A percentile compares a stretch with the other conserved stretches of the same genome.
These are phyloP conservation scores for Silene uniflora DNA, from an alignment of 148 eudicot species.

Conservation along the genomic window DNA sequence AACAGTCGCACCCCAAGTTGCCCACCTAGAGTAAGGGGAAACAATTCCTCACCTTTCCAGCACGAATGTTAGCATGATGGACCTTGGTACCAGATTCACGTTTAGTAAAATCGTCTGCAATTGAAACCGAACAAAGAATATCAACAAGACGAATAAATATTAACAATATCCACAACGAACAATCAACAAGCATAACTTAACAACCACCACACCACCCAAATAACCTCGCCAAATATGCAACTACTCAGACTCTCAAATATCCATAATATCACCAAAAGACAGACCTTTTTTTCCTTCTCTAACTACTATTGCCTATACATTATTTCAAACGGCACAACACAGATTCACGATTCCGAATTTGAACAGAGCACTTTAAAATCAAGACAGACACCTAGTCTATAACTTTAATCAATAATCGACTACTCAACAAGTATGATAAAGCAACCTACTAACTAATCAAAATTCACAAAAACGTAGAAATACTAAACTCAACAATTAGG, in stretches of 20 bases:
- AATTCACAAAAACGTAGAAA: too few species aligned
- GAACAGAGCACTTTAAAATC: too few species aligned
- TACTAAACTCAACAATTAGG: too few species aligned
- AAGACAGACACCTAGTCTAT: background rate
- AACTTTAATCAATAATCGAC: too few species aligned
- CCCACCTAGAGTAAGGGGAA: background rate
- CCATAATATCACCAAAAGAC: background rate
- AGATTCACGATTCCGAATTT: background rate
- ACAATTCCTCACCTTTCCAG: background rate
- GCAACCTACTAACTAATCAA: too few species aligned
- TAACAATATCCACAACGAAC: background rate
- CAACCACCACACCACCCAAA: too few species aligned
- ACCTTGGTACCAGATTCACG: constrained; percentile 5
- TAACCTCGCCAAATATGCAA: background rate
- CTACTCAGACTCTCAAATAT: background rate
- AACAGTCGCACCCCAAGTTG: background rate
- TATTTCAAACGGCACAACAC: background rate
- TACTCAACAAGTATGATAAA: too few species aligned
- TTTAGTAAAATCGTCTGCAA: constrained; percentile 4
- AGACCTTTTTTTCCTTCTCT: background rate
- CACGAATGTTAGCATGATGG: constrained; percentile 12
- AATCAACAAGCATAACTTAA: background rate
- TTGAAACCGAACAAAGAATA: background rate
- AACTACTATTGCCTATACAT: background rate
- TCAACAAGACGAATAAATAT: background rate